Base-by-base conservation (phyloP, 441 rosid species). In the Eruca vesicaria region DNA sequence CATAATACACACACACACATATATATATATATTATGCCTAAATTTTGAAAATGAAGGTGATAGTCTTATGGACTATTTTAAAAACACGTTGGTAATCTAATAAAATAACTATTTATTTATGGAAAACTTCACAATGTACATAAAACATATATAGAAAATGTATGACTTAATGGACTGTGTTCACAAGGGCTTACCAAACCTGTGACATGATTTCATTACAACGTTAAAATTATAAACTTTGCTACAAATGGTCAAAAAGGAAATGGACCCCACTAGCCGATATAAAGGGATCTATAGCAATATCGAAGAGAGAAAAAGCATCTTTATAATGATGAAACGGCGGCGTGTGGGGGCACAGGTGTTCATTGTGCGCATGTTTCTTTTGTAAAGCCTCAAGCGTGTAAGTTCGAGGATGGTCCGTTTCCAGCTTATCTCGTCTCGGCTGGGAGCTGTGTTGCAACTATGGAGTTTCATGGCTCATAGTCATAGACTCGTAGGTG, bases 361-460 rank as follows among this genome's bases (percentile, higher is more conserved):
- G 76, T 78, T 82, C 74, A 82, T 83, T 81, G 78, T 69, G 82
- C 86, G 85, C 87, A 82, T 86, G 89, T 82, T 81, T 71, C 66
- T 68, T 87, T 89, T 82, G 83, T 75, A 66, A 81, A 69, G 31
- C 41, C 21, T 64, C 56, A 58, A 58, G 78, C 86, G 79, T 80
- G 86, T 73, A 66, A 26, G 36, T 15, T 63, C 55, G 11, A 16
- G 57, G 57, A 52, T 9, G 57, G 57, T 52, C 23, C 56, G 56
- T 50, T 18, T 50, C 53, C 20, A 5, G 53, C 3, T 48, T 48
- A 10, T 48, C 53, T 48, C 53, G 15, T 41, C 48, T 12, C 48
- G n/a, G 15, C 15, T 41, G 48, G 48, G 48, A 12, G 48, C 48
- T 41, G 14, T 41, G 48, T 41, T 41, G 45, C 45, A 45, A 45